Base-by-base conservation (phyloP, 2,329 filamentous ascomycete species). In the Canariomyces notabilis region DNA sequence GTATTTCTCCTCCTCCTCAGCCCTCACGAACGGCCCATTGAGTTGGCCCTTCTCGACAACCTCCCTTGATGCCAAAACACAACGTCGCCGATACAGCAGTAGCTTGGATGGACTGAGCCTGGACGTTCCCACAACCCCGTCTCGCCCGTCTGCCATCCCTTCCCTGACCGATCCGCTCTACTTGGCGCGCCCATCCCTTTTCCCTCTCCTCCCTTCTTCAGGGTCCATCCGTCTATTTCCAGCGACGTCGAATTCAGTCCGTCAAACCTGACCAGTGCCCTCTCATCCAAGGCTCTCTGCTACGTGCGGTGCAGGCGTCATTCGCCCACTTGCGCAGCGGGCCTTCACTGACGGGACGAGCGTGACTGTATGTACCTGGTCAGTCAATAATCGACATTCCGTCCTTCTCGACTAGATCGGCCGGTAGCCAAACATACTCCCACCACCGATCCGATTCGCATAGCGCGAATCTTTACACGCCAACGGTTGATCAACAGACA, bases 1-100 rank as follows among this genome's bases (percentile, higher is more conserved):
- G 53, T 54, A 57, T 57, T 59, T 57, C 52, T 57, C 50, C 45
- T 37, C 23, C 18, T 41, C 29, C 42, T 47, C 47, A 50, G 45
- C 47, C 46, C 42, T 49, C 48, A 19, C 42, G 31, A 22, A 29
- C 37, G 38, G 34, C 36, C 22, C 21, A 37, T 35, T 18, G n/a
- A 38, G 18, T 35, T 46, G 32, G 49, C 34, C 36, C 39, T 41
- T 37, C 36, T 41, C 19, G 34, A 50, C 41, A 18, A 50, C 48
- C 38, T 36, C 37, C 41, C 48, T 39, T 38, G 45, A 42, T 33
- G 41, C 37, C 42, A 37, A 14, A 34, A 6, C 15, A 31, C 42
- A 2, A 29, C 35, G 26, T 21, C 23, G 29, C 32, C 15, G 26
- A 42, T 31, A 18, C 23, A 37, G 37, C 26, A 36, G 33, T 21